These are phyloP conservation scores for Neonothopanus nambi DNA, from an alignment of 1,284 basidiomycete genomes.

Conservation along the genomic window DNA sequence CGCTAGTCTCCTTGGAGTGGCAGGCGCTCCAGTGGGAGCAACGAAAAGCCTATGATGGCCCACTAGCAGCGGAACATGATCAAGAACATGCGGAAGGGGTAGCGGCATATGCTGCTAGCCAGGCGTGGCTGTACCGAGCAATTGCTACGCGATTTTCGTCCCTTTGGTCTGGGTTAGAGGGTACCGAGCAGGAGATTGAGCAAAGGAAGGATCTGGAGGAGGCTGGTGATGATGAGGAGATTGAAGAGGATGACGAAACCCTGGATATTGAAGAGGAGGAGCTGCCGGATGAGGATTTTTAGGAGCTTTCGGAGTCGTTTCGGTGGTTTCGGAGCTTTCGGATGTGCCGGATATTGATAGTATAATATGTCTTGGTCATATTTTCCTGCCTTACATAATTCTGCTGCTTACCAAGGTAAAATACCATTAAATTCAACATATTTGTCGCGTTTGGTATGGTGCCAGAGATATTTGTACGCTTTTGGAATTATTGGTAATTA, in stretches of 20 bases:
- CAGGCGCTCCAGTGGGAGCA: slow-evolving; percentile 2
- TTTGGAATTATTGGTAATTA: no score
- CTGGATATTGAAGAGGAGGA: background rate
- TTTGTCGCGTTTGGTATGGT: no score
- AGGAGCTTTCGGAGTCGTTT: no score
- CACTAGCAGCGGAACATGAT: background rate
- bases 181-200: background rate
- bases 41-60: background rate
- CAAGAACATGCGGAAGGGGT: background rate
- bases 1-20: background rate
- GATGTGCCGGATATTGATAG: no score
- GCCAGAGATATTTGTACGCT: no score
- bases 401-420: no score
- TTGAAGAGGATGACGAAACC: background rate
- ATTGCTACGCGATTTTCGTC: background rate
- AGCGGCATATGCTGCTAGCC: no score
- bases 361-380: no score
- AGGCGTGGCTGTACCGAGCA: background rate
- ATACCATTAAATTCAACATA: no score
- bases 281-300: no score
- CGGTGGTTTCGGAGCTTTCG: no score
- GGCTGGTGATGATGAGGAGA: background rate
- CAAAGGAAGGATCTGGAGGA: background rate
- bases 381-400: no score
- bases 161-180: background rate